Evolutionary conservation across 2,329 filamentous ascomycete genomes (phyloP).

Genomic region (Fusarium sp.): DNA sequence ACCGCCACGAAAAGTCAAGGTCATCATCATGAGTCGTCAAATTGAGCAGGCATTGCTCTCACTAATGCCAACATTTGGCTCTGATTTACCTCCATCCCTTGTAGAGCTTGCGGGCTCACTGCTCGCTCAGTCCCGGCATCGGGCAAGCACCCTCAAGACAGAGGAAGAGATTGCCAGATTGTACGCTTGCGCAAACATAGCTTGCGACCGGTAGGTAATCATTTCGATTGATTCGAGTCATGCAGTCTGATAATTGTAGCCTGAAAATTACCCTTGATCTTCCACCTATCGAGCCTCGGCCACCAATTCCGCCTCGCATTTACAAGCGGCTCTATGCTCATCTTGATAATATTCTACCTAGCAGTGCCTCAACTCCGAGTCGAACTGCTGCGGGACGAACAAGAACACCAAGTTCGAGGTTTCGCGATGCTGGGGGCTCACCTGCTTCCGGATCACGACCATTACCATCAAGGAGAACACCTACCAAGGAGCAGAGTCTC

Average conservation of each 20-base stretch:
- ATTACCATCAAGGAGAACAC: slow-evolving; percentile 60
- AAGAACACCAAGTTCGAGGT: slow-evolving; percentile 56
- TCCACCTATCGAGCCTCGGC: slow-evolving; percentile 80
- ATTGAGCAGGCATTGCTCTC: slow-evolving; percentile 81
- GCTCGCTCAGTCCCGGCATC: slow-evolving; percentile 84
- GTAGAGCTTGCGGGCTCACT: slow-evolving; percentile 80
- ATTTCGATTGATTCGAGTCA: no score
- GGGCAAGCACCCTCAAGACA: slow-evolving; percentile 82
- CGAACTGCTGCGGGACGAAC: slow-evolving; percentile 50
- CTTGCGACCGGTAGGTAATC: slow-evolving; percentile 80
- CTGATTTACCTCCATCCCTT: slow-evolving; percentile 77
- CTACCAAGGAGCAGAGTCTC: slow-evolving; percentile 63
- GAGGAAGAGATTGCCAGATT: slow-evolving; percentile 90
- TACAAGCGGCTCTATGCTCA: slow-evolving; percentile 90
- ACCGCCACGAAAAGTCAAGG: slow-evolving; percentile 1
- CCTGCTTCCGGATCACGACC: slow-evolving; percentile 51
- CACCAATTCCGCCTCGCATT: slow-evolving; percentile 82
- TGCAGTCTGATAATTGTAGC: slow-evolving; percentile 58
- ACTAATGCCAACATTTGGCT: slow-evolving; percentile 80
- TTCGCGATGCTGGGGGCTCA: slow-evolving; percentile 48
- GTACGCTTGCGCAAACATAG: slow-evolving; percentile 90
- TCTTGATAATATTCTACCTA: slow-evolving; percentile 79
- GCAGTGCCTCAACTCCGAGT: slow-evolving; percentile 53
- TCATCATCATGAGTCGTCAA: slow-evolving; percentile 76
- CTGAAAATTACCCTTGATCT: slow-evolving; percentile 83